Conservation (phyloP, 208 protist genomes). For the Willaertia magna region DNA sequence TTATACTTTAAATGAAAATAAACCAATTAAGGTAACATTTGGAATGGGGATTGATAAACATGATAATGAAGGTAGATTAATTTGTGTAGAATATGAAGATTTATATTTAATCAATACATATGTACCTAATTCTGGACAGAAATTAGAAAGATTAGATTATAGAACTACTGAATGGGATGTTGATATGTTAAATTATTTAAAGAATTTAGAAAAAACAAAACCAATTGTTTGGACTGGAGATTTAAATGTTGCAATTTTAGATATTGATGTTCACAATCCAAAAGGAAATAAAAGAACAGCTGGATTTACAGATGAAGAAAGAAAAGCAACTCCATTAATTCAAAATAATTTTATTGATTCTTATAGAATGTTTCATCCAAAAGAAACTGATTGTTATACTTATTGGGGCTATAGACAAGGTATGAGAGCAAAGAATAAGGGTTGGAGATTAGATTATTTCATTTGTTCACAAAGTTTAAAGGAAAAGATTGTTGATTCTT, state of each 20-base stretch:
- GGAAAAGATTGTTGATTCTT: background rate
- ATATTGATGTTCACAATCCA: conserved; percentile 71
- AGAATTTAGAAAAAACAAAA: conserved; percentile 2
- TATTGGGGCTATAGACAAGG: conserved; percentile 30
- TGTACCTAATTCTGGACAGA: conserved; percentile 76
- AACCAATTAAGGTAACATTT: background rate
- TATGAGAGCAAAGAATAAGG: conserved; percentile 8
- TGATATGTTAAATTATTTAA: conserved; percentile 35
- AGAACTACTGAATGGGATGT: conserved; percentile 59
- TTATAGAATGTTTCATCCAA: conserved; percentile 68
- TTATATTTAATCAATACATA: conserved; percentile 73
- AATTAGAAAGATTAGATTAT: conserved; percentile 62
- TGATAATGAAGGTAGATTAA: conserved; percentile 64
- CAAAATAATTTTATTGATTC: conserved; percentile 48
- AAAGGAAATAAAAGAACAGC: conserved; percentile 70
- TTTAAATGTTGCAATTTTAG: conserved; percentile 69
- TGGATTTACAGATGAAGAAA: conserved; percentile 76
- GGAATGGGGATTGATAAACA: conserved; percentile 12
- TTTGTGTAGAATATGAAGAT: conserved; percentile 56
- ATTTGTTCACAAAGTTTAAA: background rate
- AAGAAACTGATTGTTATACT: conserved; percentile 51
- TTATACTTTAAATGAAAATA: conserved; percentile 39
- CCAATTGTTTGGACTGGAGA: conserved; percentile 79
- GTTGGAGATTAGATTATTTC: conserved; percentile 19
- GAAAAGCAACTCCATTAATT: conserved; percentile 40